phyloP scores from a whole-genome alignment of 176 grass and related monocot genomes.

The Carex myosuroides region DNA sequence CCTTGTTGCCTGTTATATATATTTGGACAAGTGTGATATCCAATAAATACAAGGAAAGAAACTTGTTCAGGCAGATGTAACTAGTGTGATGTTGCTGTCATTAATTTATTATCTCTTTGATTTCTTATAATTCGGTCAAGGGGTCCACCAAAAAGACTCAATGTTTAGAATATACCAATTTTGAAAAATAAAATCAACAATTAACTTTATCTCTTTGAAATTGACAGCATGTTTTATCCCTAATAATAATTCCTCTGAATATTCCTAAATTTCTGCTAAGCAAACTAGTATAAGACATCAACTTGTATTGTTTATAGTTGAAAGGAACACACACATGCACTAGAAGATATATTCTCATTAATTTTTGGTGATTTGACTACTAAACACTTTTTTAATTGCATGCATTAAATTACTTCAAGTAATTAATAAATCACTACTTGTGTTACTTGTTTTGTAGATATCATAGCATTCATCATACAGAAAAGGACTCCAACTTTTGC shows the following conservation, averaged over 20 bases:
- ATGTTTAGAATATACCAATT: not conserved
- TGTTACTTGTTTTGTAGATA: constrained; percentile 42
- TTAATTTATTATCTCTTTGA: not conserved
- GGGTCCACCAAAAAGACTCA: not conserved
- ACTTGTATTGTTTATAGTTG: not conserved
- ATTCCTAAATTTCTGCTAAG: not conserved
- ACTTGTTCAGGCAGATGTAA: not conserved
- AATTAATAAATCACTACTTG: not conserved
- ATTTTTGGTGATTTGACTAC: not conserved
- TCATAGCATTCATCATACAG: constrained; percentile 68
- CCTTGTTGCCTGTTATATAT: not conserved
- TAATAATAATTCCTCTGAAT: not conserved
- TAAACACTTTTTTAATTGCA: not conserved
- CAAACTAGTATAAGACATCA: not conserved
- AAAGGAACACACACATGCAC: not conserved
- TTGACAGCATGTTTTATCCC: not conserved
- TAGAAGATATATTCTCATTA: not conserved
- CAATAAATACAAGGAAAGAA: not conserved
- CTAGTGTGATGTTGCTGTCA: not conserved
- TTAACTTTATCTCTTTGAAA: not conserved
- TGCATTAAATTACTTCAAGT: not conserved
- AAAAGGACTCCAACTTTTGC: constrained; percentile 71
- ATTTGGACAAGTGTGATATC: not conserved
- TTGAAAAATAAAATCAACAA: not conserved
- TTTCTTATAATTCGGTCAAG: not conserved